Base-by-base conservation (phyloP, 805 yeast species). In the Starmerella apis region DNA sequence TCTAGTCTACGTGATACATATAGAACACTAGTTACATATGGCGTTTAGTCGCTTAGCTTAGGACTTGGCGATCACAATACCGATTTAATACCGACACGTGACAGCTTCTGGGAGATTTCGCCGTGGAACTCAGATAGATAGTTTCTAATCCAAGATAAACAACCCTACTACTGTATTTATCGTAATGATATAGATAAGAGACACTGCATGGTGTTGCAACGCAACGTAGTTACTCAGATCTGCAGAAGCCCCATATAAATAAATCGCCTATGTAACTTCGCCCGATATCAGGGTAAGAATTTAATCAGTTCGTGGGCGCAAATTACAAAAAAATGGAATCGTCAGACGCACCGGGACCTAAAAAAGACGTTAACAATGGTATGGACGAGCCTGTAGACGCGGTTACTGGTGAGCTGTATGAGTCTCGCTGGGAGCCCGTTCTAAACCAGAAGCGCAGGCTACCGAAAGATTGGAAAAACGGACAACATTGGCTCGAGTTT, bases 401-500 rank as follows among this genome's bases (percentile, higher is more conserved):
- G 23, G 32, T 20, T n/a, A 27, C 33, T 24, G 44, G 39, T 6
- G 39, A 36, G 14, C 14, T 41, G 11, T 25, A 25, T 7, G 35
- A 24, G 13, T 19, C 47, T 16, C 30, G 19, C 2, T 51, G 51
- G 51, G 33, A 37, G 31, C 51, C 51, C 5, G 22, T 16, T 7
- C 18, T 16, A 16, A 33, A 4, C 39, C 31, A 14, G 16, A 8
- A n/a, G 32, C 45, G 44, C 14, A 8, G 52, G 3, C 3, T 39
- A 8, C 58, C 58, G 4, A 41, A 14, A 11, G 27, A 55, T 31
- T 42, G 46, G 50, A 45, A 41, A 19, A 41, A 37, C 33, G 36
- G 50, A 47, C 27, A 49, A 1, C 49, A 54, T 25, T 55, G 58
- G 58, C 31, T 36, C 4, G 22, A 16, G 8, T 46, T 49, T 27